A percentile compares a stretch with the other conserved stretches of the same genome.
These are phyloP conservation scores for Epithemia pelagica DNA, from an alignment of 108 stramenopile species.

Conservation along the genomic window DNA sequence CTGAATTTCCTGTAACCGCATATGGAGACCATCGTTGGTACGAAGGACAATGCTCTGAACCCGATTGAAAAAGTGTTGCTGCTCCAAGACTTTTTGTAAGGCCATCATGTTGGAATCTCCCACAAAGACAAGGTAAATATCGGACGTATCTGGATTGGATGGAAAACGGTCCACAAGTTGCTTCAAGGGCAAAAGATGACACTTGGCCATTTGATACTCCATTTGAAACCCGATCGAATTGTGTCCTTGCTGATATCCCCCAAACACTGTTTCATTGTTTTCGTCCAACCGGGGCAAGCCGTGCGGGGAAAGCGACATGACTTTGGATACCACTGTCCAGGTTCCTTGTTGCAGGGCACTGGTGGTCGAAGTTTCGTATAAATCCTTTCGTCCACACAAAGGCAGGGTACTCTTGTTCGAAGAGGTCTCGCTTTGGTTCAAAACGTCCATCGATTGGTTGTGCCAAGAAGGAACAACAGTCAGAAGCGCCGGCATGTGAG, in stretches of 20 bases:
- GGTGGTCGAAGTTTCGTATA: slow-evolving; percentile 18
- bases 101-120: slow-evolving; percentile 65
- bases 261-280: neutral
- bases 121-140: slow-evolving; percentile 53
- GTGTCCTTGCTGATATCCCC: neutral
- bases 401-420: neutral
- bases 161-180: neutral
- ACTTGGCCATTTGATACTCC: slow-evolving; percentile 6
- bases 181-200: neutral
- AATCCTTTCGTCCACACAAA: slow-evolving; percentile 24
- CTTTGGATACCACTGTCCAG: slow-evolving; percentile 19
- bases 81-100: slow-evolving; percentile 29
- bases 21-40: neutral
- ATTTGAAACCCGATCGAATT: slow-evolving; percentile 69
- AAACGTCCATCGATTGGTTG: neutral
- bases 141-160: neutral
- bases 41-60: neutral
- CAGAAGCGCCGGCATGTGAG: slow-evolving; percentile 45
- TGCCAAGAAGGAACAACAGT: slow-evolving; percentile 8
- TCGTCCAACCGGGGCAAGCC: neutral
- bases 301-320: neutral
- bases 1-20: slow-evolving; percentile 3
- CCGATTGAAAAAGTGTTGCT: neutral
- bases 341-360: slow-evolving; percentile 24
- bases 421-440: neutral